phyloP scores from a whole-genome alignment of 2,329 filamentous ascomycete genomes.

The Zelopaecilomyces penicillatus region DNA sequence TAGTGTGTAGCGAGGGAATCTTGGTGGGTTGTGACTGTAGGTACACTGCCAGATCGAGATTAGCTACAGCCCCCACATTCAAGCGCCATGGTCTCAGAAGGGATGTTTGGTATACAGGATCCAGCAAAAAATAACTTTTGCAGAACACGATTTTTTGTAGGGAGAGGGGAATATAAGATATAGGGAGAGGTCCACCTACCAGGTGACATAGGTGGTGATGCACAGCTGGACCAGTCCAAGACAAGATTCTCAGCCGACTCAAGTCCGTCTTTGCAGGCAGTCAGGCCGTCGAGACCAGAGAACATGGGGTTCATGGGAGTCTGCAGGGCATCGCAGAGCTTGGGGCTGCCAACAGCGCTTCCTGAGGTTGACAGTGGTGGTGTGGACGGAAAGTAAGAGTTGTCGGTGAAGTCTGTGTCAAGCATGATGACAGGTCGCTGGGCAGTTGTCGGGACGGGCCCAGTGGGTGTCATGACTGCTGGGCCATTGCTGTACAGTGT shows the following conservation, averaged over 20 bases:
- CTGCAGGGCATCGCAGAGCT: conserved; percentile 65
- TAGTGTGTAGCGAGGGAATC: conserved; percentile 53
- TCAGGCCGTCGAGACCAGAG: conserved; percentile 60
- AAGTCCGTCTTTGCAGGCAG: conserved; percentile 58
- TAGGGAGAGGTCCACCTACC: conserved; percentile 50
- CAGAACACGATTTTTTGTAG: too few relatives aligned
- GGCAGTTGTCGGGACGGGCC: conserved; percentile 61
- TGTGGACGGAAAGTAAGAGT: conserved; percentile 73
- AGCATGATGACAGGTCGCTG: conserved; percentile 73
- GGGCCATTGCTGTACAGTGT: conserved; percentile 50
- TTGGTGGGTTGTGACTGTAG: conserved; percentile 37
- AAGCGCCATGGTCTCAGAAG: too few relatives aligned
- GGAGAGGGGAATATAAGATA: neutral
- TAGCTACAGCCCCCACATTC: conserved; percentile 19
- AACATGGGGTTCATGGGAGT: conserved; percentile 79
- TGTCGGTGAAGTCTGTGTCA: conserved; percentile 64
- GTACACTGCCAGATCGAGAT: conserved; percentile 36
- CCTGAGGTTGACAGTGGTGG: conserved; percentile 79
- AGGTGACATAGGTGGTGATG: conserved; percentile 83
- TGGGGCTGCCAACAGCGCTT: conserved; percentile 80
- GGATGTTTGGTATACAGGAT: too few relatives aligned
- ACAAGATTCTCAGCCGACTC: conserved; percentile 68
- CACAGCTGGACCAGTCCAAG: conserved; percentile 67
- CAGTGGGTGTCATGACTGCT: conserved; percentile 62
- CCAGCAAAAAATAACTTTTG: too few relatives aligned